phyloP scores from a whole-genome alignment of 345 rosid species.

The Eucalyptus dawsonii region DNA sequence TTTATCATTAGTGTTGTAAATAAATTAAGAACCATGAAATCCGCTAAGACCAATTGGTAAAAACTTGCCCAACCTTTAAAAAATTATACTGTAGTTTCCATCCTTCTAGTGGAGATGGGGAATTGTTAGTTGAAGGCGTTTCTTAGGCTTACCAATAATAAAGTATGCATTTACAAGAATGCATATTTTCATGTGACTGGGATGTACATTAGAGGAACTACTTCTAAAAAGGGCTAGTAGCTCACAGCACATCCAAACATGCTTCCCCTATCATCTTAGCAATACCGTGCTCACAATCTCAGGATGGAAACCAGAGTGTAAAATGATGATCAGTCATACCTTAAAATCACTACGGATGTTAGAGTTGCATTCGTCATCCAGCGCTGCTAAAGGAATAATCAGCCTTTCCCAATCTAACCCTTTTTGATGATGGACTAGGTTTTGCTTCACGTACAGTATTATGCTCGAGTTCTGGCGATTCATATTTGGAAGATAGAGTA shows the following conservation, averaged over 20 bases:
- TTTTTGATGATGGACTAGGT: slow-evolving; percentile 43
- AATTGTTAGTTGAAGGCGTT: neutral
- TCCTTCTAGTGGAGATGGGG: neutral
- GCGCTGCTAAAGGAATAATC: slow-evolving; percentile 16
- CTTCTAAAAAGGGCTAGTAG: neutral
- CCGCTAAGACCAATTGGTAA: neutral
- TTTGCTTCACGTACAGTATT: slow-evolving; percentile 28
- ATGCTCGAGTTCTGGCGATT: slow-evolving; percentile 19
- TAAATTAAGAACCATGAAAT: neutral
- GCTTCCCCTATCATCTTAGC: neutral
- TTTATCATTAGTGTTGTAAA: neutral
- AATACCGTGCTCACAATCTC: neutral
- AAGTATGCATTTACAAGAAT: neutral
- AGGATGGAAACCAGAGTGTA: neutral
- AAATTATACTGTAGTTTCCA: neutral
- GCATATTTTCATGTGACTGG: neutral
- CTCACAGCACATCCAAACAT: neutral
- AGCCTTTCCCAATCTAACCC: slow-evolving; percentile 34
- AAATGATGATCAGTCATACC: slow-evolving; percentile 13
- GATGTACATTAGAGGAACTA: neutral
- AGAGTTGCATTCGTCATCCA: slow-evolving; percentile 40
- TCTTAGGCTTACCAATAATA: neutral
- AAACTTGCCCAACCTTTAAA: neutral
- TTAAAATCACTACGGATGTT: slow-evolving; percentile 15
- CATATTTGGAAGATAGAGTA: slow-evolving; percentile 16